Evolutionary conservation across 352 stramenopile species (phyloP).

Genomic region (Phytophthora litchii): DNA sequence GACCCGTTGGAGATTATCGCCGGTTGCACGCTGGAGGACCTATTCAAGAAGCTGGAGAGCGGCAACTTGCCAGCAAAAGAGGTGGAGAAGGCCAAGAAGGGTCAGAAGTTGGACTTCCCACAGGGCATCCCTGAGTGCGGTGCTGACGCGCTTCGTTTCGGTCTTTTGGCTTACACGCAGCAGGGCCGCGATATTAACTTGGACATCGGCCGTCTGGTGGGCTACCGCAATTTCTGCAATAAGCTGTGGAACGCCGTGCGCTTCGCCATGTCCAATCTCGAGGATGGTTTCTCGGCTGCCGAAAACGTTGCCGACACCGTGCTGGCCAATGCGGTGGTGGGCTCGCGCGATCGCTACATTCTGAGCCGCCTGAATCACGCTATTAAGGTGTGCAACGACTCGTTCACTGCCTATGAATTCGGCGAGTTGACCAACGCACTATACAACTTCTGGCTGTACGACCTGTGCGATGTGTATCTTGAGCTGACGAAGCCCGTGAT

Average conservation of each 20-base stretch:
- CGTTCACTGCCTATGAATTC: constrained; percentile 96
- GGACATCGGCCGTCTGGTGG: constrained; percentile 98
- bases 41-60: constrained; percentile 95
- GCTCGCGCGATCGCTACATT: constrained; percentile 79
- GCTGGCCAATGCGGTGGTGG: constrained; percentile 70
- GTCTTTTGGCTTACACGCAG: constrained; percentile 95
- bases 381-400: constrained; percentile 77
- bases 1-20: constrained; percentile 98
- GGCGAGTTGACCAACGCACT: constrained; percentile 93
- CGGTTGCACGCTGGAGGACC: constrained; percentile 93
- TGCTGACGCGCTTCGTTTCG: constrained; percentile 98
- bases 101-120: constrained; percentile 97
- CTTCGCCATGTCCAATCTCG: constrained; percentile 98
- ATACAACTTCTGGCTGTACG: constrained; percentile 99
- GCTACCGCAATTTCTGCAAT: constrained; percentile 99
- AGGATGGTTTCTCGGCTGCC: constrained; percentile 62
- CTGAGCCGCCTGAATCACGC: constrained; percentile 83
- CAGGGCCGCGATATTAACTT: constrained; percentile 98
- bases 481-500: constrained; percentile 99
- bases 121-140: constrained; percentile 99
- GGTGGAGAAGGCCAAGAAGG: constrained; percentile 97
- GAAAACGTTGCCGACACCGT: constrained; percentile 64
- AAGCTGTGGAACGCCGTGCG: constrained; percentile 99
- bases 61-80: constrained; percentile 98
- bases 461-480: constrained; percentile 99